Percentiles rank a stretch among this genome's conserved stretches.
These are phyloP conservation scores for Flaveria sonorensis DNA, from an alignment of 129 eudicot species.

Conservation along the genomic window DNA sequence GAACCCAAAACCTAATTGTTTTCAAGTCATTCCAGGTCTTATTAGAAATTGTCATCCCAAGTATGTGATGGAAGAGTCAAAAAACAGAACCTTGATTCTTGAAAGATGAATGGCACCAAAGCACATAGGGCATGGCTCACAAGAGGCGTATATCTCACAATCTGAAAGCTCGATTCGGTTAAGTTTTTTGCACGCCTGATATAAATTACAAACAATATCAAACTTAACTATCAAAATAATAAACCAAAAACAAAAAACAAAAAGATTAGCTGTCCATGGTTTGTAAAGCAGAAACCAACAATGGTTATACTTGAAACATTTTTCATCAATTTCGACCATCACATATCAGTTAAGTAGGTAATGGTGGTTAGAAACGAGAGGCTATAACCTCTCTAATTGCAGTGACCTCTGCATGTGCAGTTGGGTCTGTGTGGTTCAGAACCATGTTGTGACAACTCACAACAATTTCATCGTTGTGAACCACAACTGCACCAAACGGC, in stretches of 20 bases:
- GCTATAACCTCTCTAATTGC: conserved; percentile 85
- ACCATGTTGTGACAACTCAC: conserved; percentile 91
- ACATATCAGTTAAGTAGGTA: neutral
- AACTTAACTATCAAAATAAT: neutral
- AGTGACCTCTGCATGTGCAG: conserved; percentile 94
- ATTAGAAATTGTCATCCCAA: neutral
- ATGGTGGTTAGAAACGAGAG: conserved; percentile 12
- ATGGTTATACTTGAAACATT: conserved; percentile 1
- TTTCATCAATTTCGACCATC: neutral
- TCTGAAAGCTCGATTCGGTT: conserved; percentile 69
- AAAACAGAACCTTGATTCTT: conserved; percentile 58
- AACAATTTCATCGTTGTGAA: conserved; percentile 67
- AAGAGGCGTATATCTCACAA: conserved; percentile 84
- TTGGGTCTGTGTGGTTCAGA: conserved; percentile 61
- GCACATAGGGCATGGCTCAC: conserved; percentile 97
- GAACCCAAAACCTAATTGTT: neutral
- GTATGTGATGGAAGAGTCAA: neutral
- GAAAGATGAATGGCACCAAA: conserved; percentile 93
- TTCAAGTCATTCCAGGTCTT: neutral
- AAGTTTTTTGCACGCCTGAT: conserved; percentile 80
- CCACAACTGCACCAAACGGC: conserved; percentile 91
- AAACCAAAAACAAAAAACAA: neutral
- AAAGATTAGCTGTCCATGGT: neutral
- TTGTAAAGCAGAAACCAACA: neutral
- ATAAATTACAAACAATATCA: neutral